A percentile compares a stretch with the other conserved stretches of the same genome.
Evolutionary conservation across 768 basidiomycete genomes (phyloP).

Genomic region (Kwoniella mangroviensis): DNA sequence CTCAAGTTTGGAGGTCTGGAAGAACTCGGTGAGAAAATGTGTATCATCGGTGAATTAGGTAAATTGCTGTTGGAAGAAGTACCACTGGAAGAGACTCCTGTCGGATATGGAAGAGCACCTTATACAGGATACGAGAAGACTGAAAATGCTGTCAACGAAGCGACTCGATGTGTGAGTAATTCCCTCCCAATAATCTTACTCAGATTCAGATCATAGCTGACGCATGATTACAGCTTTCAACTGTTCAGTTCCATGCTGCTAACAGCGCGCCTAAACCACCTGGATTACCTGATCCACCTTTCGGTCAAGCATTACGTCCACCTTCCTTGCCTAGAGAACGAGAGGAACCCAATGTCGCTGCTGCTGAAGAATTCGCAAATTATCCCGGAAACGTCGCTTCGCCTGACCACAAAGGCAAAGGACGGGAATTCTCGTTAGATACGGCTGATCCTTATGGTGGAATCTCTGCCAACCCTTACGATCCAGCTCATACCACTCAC

Average conservation of each 20-base stretch:
- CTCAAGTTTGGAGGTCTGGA: slow-evolving; percentile 85
- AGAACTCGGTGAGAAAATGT: slow-evolving; percentile 82
- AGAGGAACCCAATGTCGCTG: slow-evolving; percentile 31
- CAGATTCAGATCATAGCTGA: slow-evolving; percentile 5
- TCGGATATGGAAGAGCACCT: slow-evolving; percentile 73
- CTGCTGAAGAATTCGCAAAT: slow-evolving; percentile 48
- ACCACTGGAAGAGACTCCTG: slow-evolving; percentile 76
- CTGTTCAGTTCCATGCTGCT: slow-evolving; percentile 40
- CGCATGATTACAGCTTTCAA: slow-evolving; percentile 32
- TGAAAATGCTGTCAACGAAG: slow-evolving; percentile 68
- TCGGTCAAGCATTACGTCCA: slow-evolving; percentile 18
- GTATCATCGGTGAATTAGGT: slow-evolving; percentile 65
- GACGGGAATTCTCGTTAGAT: slow-evolving; percentile 35
- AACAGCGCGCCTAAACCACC: slow-evolving; percentile 37
- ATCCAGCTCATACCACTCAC: slow-evolving; percentile 4
- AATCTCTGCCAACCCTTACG: slow-evolving; percentile 20
- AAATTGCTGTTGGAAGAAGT: slow-evolving; percentile 70
- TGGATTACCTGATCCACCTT: slow-evolving; percentile 37
- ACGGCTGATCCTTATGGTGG: slow-evolving; percentile 47
- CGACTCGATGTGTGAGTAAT: slow-evolving; percentile 58
- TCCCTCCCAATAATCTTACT: slow-evolving; percentile 2
- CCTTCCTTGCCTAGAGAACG: slow-evolving; percentile 27
- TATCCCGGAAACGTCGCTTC: slow-evolving; percentile 43
- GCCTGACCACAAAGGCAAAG: slow-evolving; percentile 33
- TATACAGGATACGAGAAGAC: slow-evolving; percentile 71